A percentile compares a stretch with the other conserved stretches of the same genome.
Conservation (phyloP, 108 stramenopile species). For the Pseudonitzschia multistriata region DNA sequence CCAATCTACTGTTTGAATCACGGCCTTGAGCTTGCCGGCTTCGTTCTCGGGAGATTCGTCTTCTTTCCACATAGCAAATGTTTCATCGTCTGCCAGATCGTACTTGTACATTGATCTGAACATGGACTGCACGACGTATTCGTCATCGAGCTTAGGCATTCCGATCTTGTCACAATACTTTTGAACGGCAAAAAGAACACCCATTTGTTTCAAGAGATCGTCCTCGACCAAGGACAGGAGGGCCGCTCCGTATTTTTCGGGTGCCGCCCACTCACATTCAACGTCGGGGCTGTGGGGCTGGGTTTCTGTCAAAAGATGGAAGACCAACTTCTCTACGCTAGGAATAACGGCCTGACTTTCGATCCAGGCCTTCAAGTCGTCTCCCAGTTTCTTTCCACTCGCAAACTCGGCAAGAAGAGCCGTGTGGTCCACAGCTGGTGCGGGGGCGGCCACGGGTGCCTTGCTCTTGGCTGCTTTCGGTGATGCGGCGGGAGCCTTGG, state of each 20-base stretch:
- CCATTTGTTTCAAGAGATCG: slow-evolving; percentile 66
- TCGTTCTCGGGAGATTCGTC: slow-evolving; percentile 72
- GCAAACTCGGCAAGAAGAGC: slow-evolving; percentile 59
- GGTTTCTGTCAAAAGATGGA: slow-evolving; percentile 56
- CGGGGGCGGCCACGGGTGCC: slow-evolving; percentile 30
- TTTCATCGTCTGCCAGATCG: slow-evolving; percentile 77
- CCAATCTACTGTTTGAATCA: slow-evolving; percentile 87
- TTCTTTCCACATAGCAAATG: slow-evolving; percentile 81
- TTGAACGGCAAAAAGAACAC: slow-evolving; percentile 79
- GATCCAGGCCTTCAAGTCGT: slow-evolving; percentile 71
- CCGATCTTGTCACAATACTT: slow-evolving; percentile 76
- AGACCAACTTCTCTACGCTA: slow-evolving; percentile 64
- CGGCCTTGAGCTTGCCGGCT: slow-evolving; percentile 66
- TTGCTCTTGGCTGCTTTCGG: slow-evolving; percentile 35
- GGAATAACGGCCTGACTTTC: slow-evolving; percentile 46
- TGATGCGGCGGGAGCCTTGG: slow-evolving; percentile 32
- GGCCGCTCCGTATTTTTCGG: slow-evolving; percentile 63
- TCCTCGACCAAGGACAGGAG: slow-evolving; percentile 70
- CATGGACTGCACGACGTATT: slow-evolving; percentile 79
- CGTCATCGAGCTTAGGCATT: slow-evolving; percentile 83
- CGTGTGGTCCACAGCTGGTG: slow-evolving; percentile 30
- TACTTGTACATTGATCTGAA: slow-evolving; percentile 88
- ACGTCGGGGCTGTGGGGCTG: slow-evolving; percentile 68
- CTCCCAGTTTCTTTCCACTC: slow-evolving; percentile 66
- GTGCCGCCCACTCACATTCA: slow-evolving; percentile 74